Evolutionary conservation across 176 grass and related monocot species (phyloP), one percentile per base, ranked within the genome.

Genomic region (Eleusine indica): DNA sequence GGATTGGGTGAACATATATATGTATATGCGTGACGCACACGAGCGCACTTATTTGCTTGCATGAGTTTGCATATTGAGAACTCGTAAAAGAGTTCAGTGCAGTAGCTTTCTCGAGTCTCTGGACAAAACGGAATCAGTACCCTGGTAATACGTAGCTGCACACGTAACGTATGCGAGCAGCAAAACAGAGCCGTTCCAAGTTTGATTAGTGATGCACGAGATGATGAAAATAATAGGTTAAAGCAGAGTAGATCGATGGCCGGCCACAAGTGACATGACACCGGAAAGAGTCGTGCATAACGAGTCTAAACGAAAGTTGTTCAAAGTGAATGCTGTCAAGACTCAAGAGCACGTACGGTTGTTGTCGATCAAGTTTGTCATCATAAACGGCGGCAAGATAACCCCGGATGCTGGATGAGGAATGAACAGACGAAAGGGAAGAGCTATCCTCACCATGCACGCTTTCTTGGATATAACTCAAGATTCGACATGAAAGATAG

Each of bases 121-220:
- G 10, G 13, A 25, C 6, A 4, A 2, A 52, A 48, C 22, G 46
- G 62, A 86, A 86, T 81, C 58, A 25, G 49, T 73, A 43, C 84
- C 76, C 5, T 57, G 53, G 17, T 19, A 1, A 22, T 12, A 43
- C 47, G 15, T 84, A 28, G 38, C 43, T 46, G 62, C 44, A 8
- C 41, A 21, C 57, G 57, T 10, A 42, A 19, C 5, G 19, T n/a
- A 58, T 17, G 32, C 60, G 19, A 56, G 10, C 32, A 13, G 30
- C 13, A 51, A 17, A 48, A 75, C 13, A 30, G 35, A 35, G 72
- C 62, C n/a, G n/a, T 44, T 68, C 28, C 9, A 69, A 17, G 37
- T 39, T 39, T 39, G 6, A 56, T 19, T 6, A 56, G 29, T 16
- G 29, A 10, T 12, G 9, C 30, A 56, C 35, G 19, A 35, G 32